Base-by-base conservation (phyloP, 148 eudicot genomes). In the Polygonum aviculare region DNA sequence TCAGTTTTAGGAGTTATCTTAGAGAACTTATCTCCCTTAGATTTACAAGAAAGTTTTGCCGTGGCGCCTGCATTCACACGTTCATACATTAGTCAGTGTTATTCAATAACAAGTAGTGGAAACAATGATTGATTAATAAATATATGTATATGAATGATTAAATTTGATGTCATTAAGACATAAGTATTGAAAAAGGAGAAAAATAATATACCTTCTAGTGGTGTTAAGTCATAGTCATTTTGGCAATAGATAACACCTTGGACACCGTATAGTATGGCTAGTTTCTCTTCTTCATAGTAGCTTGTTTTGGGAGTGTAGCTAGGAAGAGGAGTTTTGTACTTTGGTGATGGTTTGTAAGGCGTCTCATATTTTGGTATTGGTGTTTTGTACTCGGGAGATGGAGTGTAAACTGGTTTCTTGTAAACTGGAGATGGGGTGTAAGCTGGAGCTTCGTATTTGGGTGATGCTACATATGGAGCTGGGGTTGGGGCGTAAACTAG, bases 1-100 rank as follows among this genome's bases (percentile, higher is more conserved):
- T 81, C 80, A 11, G 83, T 74, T 74, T 81, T 74, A 0, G 83
- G 80, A 7, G 80, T 78, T 41, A 74, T 5, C 59, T 33, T 73
- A 19, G 83, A 77, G 75, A 81, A 81, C 38, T 45, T 77, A 4
- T 73, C 8, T 39, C 67, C 51, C 75, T 81, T 54, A n/a, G 75
- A 55, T 69, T 73, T 51, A 74, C 83, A 81, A 19, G 78, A 51
- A 19, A 81, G 78, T 55, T 74, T 81, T 10, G 83, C 80, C 7
- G 69, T 63, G 3, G 80, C 83, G 3, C 83, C 83, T 81, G 75
- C 3, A 69, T 2, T 26, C 31, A 70, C 16, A 70, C 10, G n/a
- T 38, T 18, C 21, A 3, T 38, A 18, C 8, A 16, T 38, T 49
- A 12, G 4, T 15, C 6, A 6, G 9, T 1, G 9, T 44, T 44